These are phyloP conservation scores for Coriolopsis trogii DNA, from an alignment of 1,284 basidiomycete species.

Conservation along the genomic window DNA sequence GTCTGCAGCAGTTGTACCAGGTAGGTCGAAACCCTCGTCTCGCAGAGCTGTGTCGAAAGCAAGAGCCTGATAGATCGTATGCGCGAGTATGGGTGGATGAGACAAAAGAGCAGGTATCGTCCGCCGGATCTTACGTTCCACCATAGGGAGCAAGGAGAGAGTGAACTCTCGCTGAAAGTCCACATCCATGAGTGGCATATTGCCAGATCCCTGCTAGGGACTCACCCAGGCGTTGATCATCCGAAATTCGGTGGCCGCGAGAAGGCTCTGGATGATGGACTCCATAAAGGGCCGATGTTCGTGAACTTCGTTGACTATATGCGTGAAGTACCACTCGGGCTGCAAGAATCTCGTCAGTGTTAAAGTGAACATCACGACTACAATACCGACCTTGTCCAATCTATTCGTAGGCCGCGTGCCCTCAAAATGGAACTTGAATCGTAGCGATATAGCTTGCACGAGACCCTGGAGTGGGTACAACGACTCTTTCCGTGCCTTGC, in stretches of 20 bases:
- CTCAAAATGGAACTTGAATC: conserved; percentile 98
- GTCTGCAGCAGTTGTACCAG: conserved; percentile 46
- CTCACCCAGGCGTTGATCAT: conserved; percentile 74
- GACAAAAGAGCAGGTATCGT: conserved; percentile 77
- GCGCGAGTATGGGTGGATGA: conserved; percentile 87
- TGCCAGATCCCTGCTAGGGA: background rate
- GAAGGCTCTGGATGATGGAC: conserved; percentile 72
- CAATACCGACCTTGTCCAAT: conserved; percentile 77
- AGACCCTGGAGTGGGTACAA: conserved; percentile 85
- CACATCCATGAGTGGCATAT: no score
- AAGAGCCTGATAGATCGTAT: conserved; percentile 92
- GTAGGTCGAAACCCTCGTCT: conserved; percentile 75
- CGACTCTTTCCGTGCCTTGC: conserved; percentile 32
- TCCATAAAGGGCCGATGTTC: conserved; percentile 84
- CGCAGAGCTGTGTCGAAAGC: conserved; percentile 83
- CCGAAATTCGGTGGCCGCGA: conserved; percentile 64
- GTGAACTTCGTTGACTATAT: conserved; percentile 83
- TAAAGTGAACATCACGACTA: background rate
- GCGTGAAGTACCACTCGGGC: conserved; percentile 98
- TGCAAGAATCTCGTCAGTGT: conserved; percentile 35
- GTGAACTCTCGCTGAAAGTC: conserved; percentile 76
- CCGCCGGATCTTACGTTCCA: conserved; percentile 71
- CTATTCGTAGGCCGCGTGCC: conserved; percentile 86
- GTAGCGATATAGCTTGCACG: conserved; percentile 81
- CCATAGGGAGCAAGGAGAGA: conserved; percentile 68